Evolutionary conservation across 306 rosid genomes (phyloP).

Genomic region (Cucumis hystrix): DNA sequence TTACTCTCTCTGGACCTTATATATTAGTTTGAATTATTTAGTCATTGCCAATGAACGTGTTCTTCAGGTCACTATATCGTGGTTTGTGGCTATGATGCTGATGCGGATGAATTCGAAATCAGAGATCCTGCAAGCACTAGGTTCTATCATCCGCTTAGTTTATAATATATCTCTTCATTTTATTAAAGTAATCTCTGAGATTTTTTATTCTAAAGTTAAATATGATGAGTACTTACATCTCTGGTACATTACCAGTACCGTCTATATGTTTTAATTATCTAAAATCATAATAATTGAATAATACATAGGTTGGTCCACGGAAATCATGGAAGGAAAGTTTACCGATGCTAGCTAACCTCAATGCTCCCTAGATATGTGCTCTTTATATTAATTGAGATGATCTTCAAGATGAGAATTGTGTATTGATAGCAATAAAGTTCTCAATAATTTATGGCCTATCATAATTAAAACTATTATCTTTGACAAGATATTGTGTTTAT

Average conservation of each 20-base stretch:
- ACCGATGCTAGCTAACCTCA: background rate
- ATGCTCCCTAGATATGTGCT: background rate
- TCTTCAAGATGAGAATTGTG: background rate
- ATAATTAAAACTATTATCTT: background rate
- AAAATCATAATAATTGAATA: background rate
- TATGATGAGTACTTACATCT: background rate
- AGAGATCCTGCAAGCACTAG: slow-evolving; percentile 89
- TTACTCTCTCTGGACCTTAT: background rate
- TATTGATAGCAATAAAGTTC: background rate
- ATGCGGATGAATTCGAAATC: slow-evolving; percentile 86
- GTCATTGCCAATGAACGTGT: slow-evolving; percentile 6
- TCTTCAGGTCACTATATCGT: slow-evolving; percentile 75
- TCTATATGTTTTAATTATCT: background rate
- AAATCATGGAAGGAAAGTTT: background rate
- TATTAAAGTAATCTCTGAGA: background rate
- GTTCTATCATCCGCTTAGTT: slow-evolving; percentile 25
- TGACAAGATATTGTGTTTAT: background rate
- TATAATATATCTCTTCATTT: background rate
- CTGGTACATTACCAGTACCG: background rate
- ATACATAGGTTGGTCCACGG: background rate
- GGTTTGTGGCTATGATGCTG: slow-evolving; percentile 84
- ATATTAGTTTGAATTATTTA: background rate
- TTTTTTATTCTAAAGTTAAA: background rate
- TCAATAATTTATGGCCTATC: background rate
- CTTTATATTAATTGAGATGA: background rate